phyloP scores from a whole-genome alignment of 2,329 filamentous ascomycete genomes.

The Teratosphaeria destructans region DNA sequence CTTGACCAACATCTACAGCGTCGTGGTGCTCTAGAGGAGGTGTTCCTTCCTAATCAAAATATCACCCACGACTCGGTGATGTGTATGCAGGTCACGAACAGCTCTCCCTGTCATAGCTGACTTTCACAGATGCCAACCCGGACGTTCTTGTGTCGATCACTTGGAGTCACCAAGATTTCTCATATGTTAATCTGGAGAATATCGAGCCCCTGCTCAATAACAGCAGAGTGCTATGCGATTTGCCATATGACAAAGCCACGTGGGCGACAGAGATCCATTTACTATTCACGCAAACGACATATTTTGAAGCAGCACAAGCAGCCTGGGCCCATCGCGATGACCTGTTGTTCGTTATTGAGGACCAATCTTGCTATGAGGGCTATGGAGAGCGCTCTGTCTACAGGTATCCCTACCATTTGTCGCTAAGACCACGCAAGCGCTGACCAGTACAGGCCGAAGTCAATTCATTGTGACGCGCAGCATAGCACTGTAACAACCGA shows the following conservation, averaged over 20 bases:
- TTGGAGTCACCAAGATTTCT: neutral
- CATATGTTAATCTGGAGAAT: neutral
- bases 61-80: neutral
- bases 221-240: neutral
- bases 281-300: neutral
- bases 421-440: neutral
- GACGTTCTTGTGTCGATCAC: neutral
- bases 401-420: neutral
- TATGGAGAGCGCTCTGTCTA: neutral
- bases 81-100: neutral
- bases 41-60: neutral
- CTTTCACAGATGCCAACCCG: neutral
- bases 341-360: neutral
- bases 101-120: neutral
- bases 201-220: neutral
- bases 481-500: neutral
- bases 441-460: neutral
- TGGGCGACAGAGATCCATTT: neutral
- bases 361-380: neutral
- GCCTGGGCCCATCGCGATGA: neutral
- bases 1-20: neutral
- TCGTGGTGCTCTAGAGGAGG: neutral
- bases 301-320: neutral
- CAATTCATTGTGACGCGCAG: neutral
- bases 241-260: neutral